A percentile compares a stretch with the other conserved stretches of the same genome.
Evolutionary conservation across 169 alveolate species (phyloP).

Genomic region (Neospora caninum): DNA sequence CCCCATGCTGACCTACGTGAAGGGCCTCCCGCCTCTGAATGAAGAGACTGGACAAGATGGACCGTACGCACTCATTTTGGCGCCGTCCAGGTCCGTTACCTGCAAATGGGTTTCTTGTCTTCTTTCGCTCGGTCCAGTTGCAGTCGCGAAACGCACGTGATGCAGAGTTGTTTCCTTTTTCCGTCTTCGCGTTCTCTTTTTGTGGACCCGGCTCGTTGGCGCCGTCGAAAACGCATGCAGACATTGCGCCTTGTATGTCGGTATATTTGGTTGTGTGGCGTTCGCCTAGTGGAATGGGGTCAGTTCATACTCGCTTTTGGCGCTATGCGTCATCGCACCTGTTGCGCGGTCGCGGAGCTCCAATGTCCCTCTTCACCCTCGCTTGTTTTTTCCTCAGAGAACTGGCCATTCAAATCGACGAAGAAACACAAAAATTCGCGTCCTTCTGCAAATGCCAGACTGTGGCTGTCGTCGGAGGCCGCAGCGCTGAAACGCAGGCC

Average conservation of each 20-base stretch:
- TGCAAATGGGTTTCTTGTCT: constrained; percentile 11
- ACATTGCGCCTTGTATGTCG: too few relatives aligned
- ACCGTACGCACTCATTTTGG: constrained; percentile 93
- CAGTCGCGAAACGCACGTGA: too few relatives aligned
- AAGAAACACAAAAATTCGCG: constrained; percentile 90
- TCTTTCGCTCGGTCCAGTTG: too few relatives aligned
- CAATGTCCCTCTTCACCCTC: neutral
- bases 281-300: too few relatives aligned
- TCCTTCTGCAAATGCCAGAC: constrained; percentile 85
- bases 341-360: too few relatives aligned
- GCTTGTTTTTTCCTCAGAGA: constrained; percentile 77
- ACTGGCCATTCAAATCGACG: constrained; percentile 93
- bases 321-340: too few relatives aligned
- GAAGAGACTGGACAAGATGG: constrained; percentile 94
- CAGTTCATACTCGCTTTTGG: too few relatives aligned
- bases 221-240: too few relatives aligned
- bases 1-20: constrained; percentile 93
- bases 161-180: too few relatives aligned
- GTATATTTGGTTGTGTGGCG: too few relatives aligned
- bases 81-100: constrained; percentile 88
- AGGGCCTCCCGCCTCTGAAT: constrained; percentile 88
- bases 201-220: too few relatives aligned
- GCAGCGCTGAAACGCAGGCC: constrained; percentile 93
- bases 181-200: too few relatives aligned
- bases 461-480: constrained; percentile 96